A percentile compares a stretch with the other conserved stretches of the same genome.
Conservation (phyloP, 2,329 filamentous ascomycete species). For the Rhytidhysteron rufulum region DNA sequence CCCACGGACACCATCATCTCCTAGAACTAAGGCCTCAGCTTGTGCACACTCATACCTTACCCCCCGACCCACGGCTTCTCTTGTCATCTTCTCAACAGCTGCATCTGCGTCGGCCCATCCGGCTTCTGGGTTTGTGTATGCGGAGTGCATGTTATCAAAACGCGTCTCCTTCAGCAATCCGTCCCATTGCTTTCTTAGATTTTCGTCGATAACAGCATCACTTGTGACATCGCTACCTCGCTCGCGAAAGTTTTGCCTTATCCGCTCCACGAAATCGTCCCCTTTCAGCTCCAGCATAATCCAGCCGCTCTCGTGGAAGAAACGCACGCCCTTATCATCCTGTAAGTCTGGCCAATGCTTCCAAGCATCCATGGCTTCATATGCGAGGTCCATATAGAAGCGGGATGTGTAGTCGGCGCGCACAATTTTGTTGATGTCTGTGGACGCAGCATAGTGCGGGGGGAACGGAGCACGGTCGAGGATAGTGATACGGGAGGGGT, state of each 20-base stretch:
- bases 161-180: constrained; percentile 38
- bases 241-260: constrained; percentile 52
- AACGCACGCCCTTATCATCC: constrained; percentile 49
- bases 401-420: constrained; percentile 61
- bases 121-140: constrained; percentile 49
- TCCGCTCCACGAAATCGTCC: too few species aligned
- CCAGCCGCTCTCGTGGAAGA: constrained; percentile 44
- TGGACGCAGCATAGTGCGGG: constrained; percentile 56
- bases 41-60: constrained; percentile 45
- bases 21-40: constrained; percentile 42
- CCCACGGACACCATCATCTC: constrained; percentile 39
- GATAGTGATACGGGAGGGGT: constrained; percentile 37
- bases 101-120: constrained; percentile 52
- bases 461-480: constrained; percentile 31
- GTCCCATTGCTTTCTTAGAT: constrained; percentile 38
- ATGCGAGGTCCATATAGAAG: constrained; percentile 56
- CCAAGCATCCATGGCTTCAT: constrained; percentile 60
- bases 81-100: constrained; percentile 44
- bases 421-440: constrained; percentile 71
- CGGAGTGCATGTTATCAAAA: constrained; percentile 26
- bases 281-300: not conserved
- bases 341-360: too few species aligned
- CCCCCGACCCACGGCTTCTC: constrained; percentile 42
- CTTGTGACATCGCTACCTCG: constrained; percentile 37
- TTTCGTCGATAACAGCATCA: constrained; percentile 18